Evolutionary conservation across 2,329 filamentous ascomycete species (phyloP).

Genomic region (Gyromitra esculenta): DNA sequence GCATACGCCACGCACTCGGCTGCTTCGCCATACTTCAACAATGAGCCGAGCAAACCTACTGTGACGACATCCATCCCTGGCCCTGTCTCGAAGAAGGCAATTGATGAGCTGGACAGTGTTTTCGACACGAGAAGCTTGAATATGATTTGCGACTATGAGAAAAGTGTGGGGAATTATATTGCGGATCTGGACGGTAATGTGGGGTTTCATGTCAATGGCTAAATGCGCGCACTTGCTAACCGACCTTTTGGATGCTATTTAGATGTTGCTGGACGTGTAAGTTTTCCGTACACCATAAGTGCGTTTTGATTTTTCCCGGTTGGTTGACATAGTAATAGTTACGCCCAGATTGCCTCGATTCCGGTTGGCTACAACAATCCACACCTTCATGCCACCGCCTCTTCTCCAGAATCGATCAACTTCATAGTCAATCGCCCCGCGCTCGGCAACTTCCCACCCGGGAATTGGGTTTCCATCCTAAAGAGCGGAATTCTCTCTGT

Average conservation of each 20-base stretch:
- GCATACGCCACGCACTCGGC: constrained; percentile 44
- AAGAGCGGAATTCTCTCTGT: constrained; percentile 82
- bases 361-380: constrained; percentile 94
- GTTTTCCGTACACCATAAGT: constrained; percentile 53
- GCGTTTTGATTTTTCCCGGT: constrained; percentile 37
- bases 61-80: constrained; percentile 61
- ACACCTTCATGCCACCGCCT: constrained; percentile 73
- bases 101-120: constrained; percentile 63
- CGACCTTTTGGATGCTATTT: constrained; percentile 11
- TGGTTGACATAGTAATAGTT: constrained; percentile 63
- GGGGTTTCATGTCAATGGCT: constrained; percentile 39
- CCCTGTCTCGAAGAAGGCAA: constrained; percentile 60
- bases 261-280: constrained; percentile 64
- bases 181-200: constrained; percentile 66
- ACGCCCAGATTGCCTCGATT: constrained; percentile 92
- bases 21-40: constrained; percentile 53
- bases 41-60: constrained; percentile 55
- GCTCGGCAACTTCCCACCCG: constrained; percentile 87
- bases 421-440: constrained; percentile 89
- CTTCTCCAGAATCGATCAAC: constrained; percentile 79
- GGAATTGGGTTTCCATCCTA: constrained; percentile 83
- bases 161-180: constrained; percentile 67
- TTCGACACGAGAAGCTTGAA: constrained; percentile 67
- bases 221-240: constrained; percentile 29
- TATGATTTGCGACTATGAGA: constrained; percentile 67